A percentile compares a stretch with the other conserved stretches of the same genome.
phyloP scores from a whole-genome alignment of 768 basidiomycete genomes.

The Lentinula lateritia region DNA sequence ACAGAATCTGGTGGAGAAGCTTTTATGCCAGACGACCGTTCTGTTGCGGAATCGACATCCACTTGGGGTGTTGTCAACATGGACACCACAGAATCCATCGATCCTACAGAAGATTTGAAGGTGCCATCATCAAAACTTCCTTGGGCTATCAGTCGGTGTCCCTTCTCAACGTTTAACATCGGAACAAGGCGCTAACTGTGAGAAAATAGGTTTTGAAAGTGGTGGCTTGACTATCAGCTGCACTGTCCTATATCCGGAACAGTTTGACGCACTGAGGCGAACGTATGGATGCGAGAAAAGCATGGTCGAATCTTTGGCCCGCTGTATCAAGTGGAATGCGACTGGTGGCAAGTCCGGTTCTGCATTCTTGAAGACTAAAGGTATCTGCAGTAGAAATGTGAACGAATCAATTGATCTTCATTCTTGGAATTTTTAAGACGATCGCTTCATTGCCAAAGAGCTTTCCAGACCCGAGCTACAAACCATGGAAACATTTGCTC shows the following conservation, averaged over 20 bases:
- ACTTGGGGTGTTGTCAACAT: conserved; percentile 93
- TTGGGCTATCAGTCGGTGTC: conserved; percentile 70
- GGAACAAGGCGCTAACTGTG: conserved; percentile 2
- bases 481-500: conserved; percentile 94
- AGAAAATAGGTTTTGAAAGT: conserved; percentile 73
- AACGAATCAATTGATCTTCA: neutral
- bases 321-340: conserved; percentile 95
- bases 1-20: conserved; percentile 63
- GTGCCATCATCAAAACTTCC: conserved; percentile 75
- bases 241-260: conserved; percentile 92
- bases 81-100: conserved; percentile 56
- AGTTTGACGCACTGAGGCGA: conserved; percentile 89
- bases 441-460: conserved; percentile 98
- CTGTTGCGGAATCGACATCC: conserved; percentile 76
- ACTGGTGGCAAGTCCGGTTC: conserved; percentile 96
- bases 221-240: conserved; percentile 89
- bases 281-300: conserved; percentile 93
- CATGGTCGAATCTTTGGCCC: conserved; percentile 87
- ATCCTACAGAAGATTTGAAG: conserved; percentile 73
- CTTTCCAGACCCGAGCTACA: conserved; percentile 87
- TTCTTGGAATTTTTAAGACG: conserved; percentile 48
- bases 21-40: conserved; percentile 91
- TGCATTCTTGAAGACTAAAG: conserved; percentile 92
- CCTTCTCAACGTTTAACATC: neutral
- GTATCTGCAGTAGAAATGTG: conserved; percentile 31